Evolutionary conservation across 2,329 filamentous ascomycete species (phyloP), one percentile per base, ranked within the genome.

Genomic region (Trichoderma sp.): DNA sequence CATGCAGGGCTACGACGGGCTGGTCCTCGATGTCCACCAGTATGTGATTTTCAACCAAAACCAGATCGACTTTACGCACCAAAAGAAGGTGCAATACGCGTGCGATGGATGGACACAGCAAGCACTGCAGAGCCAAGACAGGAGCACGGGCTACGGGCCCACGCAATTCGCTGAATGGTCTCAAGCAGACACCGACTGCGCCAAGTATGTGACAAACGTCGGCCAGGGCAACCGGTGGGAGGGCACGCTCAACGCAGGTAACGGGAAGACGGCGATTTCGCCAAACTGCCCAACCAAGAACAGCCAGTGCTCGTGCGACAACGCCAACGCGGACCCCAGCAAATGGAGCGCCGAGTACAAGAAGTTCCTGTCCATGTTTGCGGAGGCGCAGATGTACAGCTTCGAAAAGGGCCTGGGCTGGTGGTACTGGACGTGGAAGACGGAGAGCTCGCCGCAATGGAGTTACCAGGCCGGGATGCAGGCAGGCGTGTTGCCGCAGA

Each of bases 371-470:
- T 86, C 87, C 71, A 92, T 92, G 80, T 98, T 98, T 80, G 95
- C 95, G 6, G 90, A 97, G 80, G 95, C 94, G 64, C 95, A 99
- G 82, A 99, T 99, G 92, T 85, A 90, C 73, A 92, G 90, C 68
- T 99, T 98, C 76, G 94, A 98, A 79, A 89, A 90, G 70, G 93
- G 92, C 6, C 95, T 92, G 90, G 95, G 95, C 58, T 99, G 95
- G 95, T 97, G 97, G 81, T 99, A 99, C 81, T 99, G 95, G 95
- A 98, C 94, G 37, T 97, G 95, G 94, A 88, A 93, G 80, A 97
- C 94, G 34, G 94, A 98, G 82, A 84, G 80, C 71, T 89, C 91
- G 58, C 84, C 89, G 69, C 93, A 97, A 80, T 99, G 95, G 95
- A 97, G 93, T 77, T 97, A 95, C 82, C 89, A 94, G 79, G 84